Base-by-base conservation (phyloP, 2,329 filamentous ascomycete genomes). In the Exophiala dermatitidis region DNA sequence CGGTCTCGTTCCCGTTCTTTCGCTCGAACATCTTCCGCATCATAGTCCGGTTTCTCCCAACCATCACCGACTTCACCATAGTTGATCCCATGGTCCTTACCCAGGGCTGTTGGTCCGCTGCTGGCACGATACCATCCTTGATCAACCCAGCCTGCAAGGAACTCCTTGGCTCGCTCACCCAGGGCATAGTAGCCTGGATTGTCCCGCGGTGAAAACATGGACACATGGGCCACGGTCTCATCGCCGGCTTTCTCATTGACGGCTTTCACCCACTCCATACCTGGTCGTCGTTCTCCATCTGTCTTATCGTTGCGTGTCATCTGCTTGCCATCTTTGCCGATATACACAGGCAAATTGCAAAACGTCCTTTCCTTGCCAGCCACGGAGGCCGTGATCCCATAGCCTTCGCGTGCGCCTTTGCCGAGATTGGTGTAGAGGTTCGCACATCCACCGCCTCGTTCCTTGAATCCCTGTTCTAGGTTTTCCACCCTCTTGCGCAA, bases 361-460 rank as follows among this genome's bases (percentile, higher is more conserved):
- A 97, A 98, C 0, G 91, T 97, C 62, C 93, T 78, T 58, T 90
- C 77, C 47, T 78, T 80, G 1, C 65, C 65, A 1, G 64, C 73
- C 72, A 56, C 74, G 67, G 71, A 77, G 63, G 70, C 79, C 74
- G 64, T 77, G 64, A 48, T 72, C 63, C 58, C 72, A 62, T 64
- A 72, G 62, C 51, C 73, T 67, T 56, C 66, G 65, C 56, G 68
- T 59, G 86, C 84, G 9, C 81, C 83, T 63, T 79, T 77, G 1
- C 90, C 90, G 29, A 98, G 80, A 30, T 84, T 79, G 3, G 89
- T 95, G 70, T 95, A 96, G 53, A 96, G 76, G 66, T 96, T 93
- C 9, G 83, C 83, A 66, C 90, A 95, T 32, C 56, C 60, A 10
- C 48, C 49, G 9, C 57, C 58, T n/a, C 57, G 50, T 34, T 61